Evolutionary conservation across 116 monocot genomes (phyloP).

Genomic region (Zostera marina): DNA sequence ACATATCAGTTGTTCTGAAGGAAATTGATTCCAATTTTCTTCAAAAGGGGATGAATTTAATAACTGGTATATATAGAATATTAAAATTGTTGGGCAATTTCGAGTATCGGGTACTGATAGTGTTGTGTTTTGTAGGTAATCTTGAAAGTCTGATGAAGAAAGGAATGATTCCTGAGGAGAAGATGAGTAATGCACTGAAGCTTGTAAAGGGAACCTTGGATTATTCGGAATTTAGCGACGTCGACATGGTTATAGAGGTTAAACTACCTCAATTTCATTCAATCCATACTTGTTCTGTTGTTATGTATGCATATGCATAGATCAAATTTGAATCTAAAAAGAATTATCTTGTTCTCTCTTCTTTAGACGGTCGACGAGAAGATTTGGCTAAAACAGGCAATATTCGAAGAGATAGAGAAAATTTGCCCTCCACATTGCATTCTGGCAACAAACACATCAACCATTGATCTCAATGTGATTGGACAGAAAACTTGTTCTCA

Average conservation of each 20-base stretch:
- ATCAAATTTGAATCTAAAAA: not conserved
- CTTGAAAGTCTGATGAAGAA: slow-evolving; percentile 67
- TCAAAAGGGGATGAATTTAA: slow-evolving; percentile 60
- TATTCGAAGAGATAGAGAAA: slow-evolving; percentile 85
- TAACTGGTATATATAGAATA: slow-evolving; percentile 33
- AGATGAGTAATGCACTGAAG: slow-evolving; percentile 52
- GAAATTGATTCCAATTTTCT: slow-evolving; percentile 63
- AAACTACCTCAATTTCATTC: not conserved
- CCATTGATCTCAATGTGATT: slow-evolving; percentile 78
- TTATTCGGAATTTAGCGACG: slow-evolving; percentile 77
- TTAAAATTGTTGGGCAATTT: too few relatives aligned
- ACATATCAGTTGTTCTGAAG: slow-evolving; percentile 68
- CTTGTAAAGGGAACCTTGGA: slow-evolving; percentile 69
- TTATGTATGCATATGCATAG: not conserved
- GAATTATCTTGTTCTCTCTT: not conserved
- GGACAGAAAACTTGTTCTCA: slow-evolving; percentile 73
- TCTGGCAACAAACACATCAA: slow-evolving; percentile 90
- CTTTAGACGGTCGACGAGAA: slow-evolving; percentile 87
- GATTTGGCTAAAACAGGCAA: slow-evolving; percentile 72
- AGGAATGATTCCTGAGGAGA: slow-evolving; percentile 54
- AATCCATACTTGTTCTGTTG: not conserved
- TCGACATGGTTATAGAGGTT: slow-evolving; percentile 99
- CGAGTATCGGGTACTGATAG: not conserved
- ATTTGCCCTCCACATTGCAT: slow-evolving; percentile 68
- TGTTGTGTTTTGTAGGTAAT: slow-evolving; percentile 36